phyloP scores from a whole-genome alignment of 352 stramenopile species.

The Phytopythium boreale region DNA sequence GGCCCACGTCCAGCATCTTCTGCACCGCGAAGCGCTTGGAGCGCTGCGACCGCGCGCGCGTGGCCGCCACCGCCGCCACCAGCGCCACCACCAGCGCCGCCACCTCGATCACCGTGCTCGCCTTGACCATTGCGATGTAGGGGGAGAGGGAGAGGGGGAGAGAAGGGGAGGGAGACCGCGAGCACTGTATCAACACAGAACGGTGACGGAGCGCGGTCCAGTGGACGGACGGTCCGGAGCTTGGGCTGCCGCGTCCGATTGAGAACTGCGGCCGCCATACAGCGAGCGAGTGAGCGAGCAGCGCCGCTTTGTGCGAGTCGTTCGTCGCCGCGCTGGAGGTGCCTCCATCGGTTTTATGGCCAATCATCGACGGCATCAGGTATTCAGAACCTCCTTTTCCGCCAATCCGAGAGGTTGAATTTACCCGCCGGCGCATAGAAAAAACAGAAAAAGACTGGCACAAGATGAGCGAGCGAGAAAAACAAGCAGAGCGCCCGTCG shows the following conservation, averaged over 20 bases:
- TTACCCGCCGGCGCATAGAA: not conserved
- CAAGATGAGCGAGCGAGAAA: not conserved
- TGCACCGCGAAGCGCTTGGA: conserved; percentile 38
- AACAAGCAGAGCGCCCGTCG: not conserved
- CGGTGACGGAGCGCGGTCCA: too few relatives aligned
- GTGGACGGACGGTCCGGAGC: too few relatives aligned
- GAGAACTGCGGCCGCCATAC: not conserved
- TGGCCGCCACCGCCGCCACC: conserved; percentile 39
- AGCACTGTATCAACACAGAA: too few relatives aligned
- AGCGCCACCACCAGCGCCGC: conserved; percentile 44
- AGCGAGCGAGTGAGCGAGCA: not conserved
- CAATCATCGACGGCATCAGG: not conserved
- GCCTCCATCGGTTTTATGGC: not conserved
- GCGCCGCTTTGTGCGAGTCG: not conserved
- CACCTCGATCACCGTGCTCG: conserved; percentile 35
- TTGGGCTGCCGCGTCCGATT: conserved; percentile 1
- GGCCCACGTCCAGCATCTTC: conserved; percentile 39
- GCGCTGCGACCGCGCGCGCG: conserved; percentile 43
- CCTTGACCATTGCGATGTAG: conserved; percentile 56
- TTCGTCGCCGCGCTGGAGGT: not conserved
- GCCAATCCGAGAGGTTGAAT: conserved; percentile 4
- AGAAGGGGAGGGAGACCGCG: not conserved
- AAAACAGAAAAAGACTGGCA: not conserved
- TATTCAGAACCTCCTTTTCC: conserved; percentile 8
- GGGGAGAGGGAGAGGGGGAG: too few relatives aligned